Conservation (phyloP, 1,139 yeast species). For the Hanseniaspora uvarum region DNA sequence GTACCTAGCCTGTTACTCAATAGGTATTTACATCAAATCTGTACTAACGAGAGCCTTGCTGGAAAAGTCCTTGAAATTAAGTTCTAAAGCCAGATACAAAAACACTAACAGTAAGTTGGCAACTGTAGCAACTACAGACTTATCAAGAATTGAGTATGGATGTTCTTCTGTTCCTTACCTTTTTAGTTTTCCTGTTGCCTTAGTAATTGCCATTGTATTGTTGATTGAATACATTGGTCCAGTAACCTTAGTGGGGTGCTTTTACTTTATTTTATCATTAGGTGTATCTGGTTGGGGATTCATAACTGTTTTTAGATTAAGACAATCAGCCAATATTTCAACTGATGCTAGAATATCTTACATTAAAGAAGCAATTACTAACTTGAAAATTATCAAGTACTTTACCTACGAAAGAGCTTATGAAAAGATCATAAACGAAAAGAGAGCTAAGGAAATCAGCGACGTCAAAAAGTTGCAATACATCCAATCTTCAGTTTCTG, state of each 20-base stretch:
- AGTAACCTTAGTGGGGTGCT: slow-evolving; percentile 59
- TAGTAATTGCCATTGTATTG: slow-evolving; percentile 51
- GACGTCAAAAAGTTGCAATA: slow-evolving; percentile 43
- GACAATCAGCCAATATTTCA: slow-evolving; percentile 39
- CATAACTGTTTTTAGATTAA: slow-evolving; percentile 35
- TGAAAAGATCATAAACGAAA: slow-evolving; percentile 36
- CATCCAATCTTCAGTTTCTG: slow-evolving; percentile 49
- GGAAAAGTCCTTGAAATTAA: slow-evolving; percentile 53
- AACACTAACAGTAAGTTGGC: slow-evolving; percentile 63
- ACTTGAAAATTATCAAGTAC: slow-evolving; percentile 45
- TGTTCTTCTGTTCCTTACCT: slow-evolving; percentile 58
- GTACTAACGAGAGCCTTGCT: slow-evolving; percentile 57
- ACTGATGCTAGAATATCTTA: slow-evolving; percentile 44
- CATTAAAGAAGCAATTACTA: slow-evolving; percentile 44
- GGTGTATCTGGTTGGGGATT: slow-evolving; percentile 31
- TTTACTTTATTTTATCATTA: slow-evolving; percentile 37
- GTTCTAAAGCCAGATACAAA: slow-evolving; percentile 48
- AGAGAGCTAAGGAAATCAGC: slow-evolving; percentile 41
- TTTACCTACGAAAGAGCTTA: slow-evolving; percentile 57
- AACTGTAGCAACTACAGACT: slow-evolving; percentile 65
- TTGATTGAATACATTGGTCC: slow-evolving; percentile 64
- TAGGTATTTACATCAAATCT: slow-evolving; percentile 62
- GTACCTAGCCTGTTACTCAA: slow-evolving; percentile 48
- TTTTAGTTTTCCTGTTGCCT: slow-evolving; percentile 52
- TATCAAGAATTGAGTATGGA: slow-evolving; percentile 71